These are phyloP conservation scores for Scenedesmus sp. DNA, from an alignment of 163 green algal species.

Conservation along the genomic window DNA sequence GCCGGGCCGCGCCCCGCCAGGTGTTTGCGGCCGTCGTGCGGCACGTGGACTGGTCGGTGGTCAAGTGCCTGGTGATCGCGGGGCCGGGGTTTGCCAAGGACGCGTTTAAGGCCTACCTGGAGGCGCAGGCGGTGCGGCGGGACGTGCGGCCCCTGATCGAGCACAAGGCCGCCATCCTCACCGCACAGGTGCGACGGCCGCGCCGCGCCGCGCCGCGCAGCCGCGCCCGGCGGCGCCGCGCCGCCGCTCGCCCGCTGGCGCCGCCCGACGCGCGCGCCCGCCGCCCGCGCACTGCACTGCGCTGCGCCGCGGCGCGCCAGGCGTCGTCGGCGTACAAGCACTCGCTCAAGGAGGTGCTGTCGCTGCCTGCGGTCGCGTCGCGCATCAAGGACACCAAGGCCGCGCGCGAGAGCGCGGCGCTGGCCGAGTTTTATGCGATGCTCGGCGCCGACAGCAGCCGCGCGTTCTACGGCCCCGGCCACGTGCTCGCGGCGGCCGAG, in stretches of 20 bases:
- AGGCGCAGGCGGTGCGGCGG: slow-evolving; percentile 63
- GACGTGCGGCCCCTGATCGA: slow-evolving; percentile 77
- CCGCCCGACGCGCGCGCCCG: too few species aligned
- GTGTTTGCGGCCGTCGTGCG: slow-evolving; percentile 74
- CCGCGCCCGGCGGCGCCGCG: too few species aligned
- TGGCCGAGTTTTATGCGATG: slow-evolving; percentile 91
- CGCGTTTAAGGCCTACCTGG: slow-evolving; percentile 76
- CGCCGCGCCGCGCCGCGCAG: too few species aligned
- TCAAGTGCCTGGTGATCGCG: slow-evolving; percentile 94
- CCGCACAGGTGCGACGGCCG: slow-evolving; percentile 64
- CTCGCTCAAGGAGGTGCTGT: slow-evolving; percentile 89
- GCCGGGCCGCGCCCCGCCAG: not conserved
- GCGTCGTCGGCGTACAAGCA: slow-evolving; percentile 93
- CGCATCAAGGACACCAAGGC: slow-evolving; percentile 96
- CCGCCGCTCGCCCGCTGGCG: too few species aligned
- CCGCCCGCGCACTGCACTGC: too few species aligned
- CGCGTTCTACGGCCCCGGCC: slow-evolving; percentile 96
- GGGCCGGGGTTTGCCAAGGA: slow-evolving; percentile 98
- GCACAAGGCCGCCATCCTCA: slow-evolving; percentile 85
- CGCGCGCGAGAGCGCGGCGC: slow-evolving; percentile 53
- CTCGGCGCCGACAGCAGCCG: slow-evolving; percentile 75
- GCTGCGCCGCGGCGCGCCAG: slow-evolving; percentile 48
- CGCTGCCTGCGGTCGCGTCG: slow-evolving; percentile 66
- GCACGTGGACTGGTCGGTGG: slow-evolving; percentile 87
- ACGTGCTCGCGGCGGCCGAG: slow-evolving; percentile 92